Evolutionary conservation across 1,139 yeast genomes (phyloP), one percentile per base, ranked within the genome.

Genomic region (Geotrichum carabidarum): DNA sequence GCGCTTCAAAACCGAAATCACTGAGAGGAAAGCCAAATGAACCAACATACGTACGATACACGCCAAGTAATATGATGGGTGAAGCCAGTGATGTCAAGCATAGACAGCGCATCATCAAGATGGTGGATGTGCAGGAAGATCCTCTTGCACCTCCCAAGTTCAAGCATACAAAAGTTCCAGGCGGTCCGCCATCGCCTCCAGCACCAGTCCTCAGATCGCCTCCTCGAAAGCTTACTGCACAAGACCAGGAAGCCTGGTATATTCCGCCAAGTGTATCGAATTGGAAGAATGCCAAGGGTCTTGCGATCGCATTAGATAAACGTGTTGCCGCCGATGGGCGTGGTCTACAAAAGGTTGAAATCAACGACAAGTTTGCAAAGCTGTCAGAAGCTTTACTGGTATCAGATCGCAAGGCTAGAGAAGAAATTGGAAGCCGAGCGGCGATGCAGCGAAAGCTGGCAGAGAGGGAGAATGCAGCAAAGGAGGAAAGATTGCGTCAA

Each of bases 251-350:
- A 38, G 79, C 82, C 58, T 93, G 98, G 98, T 78, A 79, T 50
- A 89, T 93, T 32, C 98, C 99, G 0, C 84, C 96, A 0, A 90
- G 95, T 0, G 80, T 93, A 0, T 91, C 98, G 1, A 90, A 89
- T 68, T 93, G 99, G 99, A 91, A 91, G 69, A 93, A 93, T 68
- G 89, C 93, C 30, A 86, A 86, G 61, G 98, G 99, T 3, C 90
- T 84, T 67, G 83, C 96, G 0, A 84, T 91, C 49, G 83, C 87
- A 0, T 70, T 93, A 46, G 96, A 90, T 55, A 86, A 86, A 65
- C 74, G 98, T 57, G 74, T 86, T 59, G 80, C 84, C 4, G 83
- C 84, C 8, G 81, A 78, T 58, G 82, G 81, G 0, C 68, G 76
- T 15, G 71, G 71, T 1, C 58, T 62, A 36, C 67, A 64, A 36